Conservation (phyloP, 768 basidiomycete species). For the Tylopilus cervinicoccineus region DNA sequence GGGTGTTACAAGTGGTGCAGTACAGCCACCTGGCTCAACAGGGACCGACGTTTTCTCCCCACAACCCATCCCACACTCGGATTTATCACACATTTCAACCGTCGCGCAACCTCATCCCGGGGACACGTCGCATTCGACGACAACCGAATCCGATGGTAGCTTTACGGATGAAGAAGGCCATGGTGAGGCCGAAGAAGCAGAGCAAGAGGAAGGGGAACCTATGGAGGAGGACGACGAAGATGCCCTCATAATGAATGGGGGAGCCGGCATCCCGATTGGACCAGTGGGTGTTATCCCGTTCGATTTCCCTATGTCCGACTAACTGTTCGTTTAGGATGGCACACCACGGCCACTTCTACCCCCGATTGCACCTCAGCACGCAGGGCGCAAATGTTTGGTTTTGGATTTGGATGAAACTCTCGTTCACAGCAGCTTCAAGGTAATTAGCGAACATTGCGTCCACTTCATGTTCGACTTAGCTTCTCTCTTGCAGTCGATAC, state of each 20-base stretch:
- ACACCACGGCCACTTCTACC: slow-evolving; percentile 83
- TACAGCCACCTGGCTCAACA: slow-evolving; percentile 85
- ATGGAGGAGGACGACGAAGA: slow-evolving; percentile 86
- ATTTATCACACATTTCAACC: slow-evolving; percentile 21
- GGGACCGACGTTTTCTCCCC: slow-evolving; percentile 38
- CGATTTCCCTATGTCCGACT: background rate
- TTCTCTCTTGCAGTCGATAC: slow-evolving; percentile 63
- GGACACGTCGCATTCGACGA: slow-evolving; percentile 29
- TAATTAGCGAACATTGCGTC: slow-evolving; percentile 30
- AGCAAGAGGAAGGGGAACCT: slow-evolving; percentile 55
- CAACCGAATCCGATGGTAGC: slow-evolving; percentile 34
- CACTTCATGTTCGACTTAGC: slow-evolving; percentile 8
- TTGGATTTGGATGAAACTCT: slow-evolving; percentile 97
- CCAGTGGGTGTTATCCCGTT: slow-evolving; percentile 55
- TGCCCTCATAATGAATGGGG: slow-evolving; percentile 82
- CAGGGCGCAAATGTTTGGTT: slow-evolving; percentile 91
- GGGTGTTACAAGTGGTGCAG: slow-evolving; percentile 87
- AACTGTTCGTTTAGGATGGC: slow-evolving; percentile 60
- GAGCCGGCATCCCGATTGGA: slow-evolving; percentile 92
- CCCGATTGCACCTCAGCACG: slow-evolving; percentile 73
- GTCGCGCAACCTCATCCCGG: slow-evolving; percentile 27
- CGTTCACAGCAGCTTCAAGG: slow-evolving; percentile 98
- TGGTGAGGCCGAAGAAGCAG: slow-evolving; percentile 66
- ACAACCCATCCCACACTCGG: slow-evolving; percentile 22
- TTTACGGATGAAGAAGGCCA: slow-evolving; percentile 63